phyloP scores from a whole-genome alignment of 257 asterid species.

The Forsythia suspensa region DNA sequence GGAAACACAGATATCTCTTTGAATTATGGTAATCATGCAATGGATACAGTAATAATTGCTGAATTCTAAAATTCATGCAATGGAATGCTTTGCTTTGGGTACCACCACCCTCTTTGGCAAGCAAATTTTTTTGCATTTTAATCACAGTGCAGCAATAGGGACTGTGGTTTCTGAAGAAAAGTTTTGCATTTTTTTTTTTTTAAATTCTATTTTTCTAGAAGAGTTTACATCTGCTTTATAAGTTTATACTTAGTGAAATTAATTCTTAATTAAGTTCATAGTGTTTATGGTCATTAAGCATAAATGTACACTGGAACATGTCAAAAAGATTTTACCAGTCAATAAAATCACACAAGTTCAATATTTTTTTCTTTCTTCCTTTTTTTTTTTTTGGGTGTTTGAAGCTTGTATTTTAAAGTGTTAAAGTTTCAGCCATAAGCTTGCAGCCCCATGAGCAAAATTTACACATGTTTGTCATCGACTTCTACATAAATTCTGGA shows the following conservation, averaged over 20 bases:
- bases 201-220: not conserved
- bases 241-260: not conserved
- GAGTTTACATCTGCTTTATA: not conserved
- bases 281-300: not conserved
- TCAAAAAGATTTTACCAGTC: not conserved
- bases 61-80: not conserved
- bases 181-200: not conserved
- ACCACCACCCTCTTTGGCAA: not conserved
- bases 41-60: not conserved
- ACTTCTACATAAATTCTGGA: not conserved
- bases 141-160: not conserved
- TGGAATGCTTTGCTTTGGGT: not conserved
- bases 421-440: not conserved
- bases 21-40: not conserved
- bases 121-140: not conserved
- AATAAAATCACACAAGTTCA: not conserved
- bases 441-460: not conserved
- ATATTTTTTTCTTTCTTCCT: not conserved
- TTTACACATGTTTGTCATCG: not conserved
- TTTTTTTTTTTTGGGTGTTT: not conserved
- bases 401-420: not conserved
- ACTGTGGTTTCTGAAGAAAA: not conserved
- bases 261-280: not conserved
- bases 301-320: not conserved
- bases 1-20: not conserved